These are phyloP conservation scores for Perkinsus marinus DNA, from an alignment of 169 alveolate species.

Conservation along the genomic window DNA sequence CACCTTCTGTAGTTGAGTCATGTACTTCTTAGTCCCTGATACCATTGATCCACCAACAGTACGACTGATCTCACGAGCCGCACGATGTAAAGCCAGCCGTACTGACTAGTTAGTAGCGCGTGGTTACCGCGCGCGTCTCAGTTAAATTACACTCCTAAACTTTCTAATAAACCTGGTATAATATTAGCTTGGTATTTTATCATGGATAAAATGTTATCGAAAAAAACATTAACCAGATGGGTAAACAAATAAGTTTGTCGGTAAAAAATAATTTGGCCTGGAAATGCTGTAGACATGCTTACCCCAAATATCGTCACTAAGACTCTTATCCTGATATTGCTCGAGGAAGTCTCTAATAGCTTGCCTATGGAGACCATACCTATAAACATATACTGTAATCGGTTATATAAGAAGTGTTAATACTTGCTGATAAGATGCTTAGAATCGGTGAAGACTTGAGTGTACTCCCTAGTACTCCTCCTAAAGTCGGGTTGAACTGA, in stretches of 20 bases:
- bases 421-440: neutral
- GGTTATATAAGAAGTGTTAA: neutral
- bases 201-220: too few species aligned
- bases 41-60: neutral
- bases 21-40: constrained; percentile 11
- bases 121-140: too few species aligned
- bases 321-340: neutral
- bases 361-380: neutral
- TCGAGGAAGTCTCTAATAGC: neutral
- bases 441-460: neutral
- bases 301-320: neutral
- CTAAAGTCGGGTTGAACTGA: neutral
- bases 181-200: too few species aligned
- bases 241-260: too few species aligned
- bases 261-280: too few species aligned
- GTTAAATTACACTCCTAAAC: too few species aligned
- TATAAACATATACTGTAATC: neutral
- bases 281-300: too few species aligned
- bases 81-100: neutral
- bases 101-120: too few species aligned
- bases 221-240: too few species aligned
- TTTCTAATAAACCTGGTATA: too few species aligned
- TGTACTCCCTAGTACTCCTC: neutral
- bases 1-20: constrained; percentile 12
- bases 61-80: neutral